phyloP scores from a whole-genome alignment of 2,329 filamentous ascomycete genomes.

The Beauveria scarabaeidicola region DNA sequence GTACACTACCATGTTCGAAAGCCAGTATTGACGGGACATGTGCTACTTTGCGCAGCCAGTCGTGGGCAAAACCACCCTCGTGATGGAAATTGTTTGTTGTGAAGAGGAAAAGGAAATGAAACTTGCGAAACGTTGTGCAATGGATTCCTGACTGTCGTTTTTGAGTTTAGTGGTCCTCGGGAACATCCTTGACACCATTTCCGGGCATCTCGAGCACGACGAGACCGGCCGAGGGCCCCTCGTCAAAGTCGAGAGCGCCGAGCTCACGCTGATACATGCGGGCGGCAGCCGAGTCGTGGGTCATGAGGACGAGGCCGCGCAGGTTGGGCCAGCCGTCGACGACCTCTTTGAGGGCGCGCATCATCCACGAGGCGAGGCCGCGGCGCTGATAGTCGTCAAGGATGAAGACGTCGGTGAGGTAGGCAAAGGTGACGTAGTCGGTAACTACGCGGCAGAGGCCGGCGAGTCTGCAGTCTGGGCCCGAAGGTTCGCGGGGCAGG shows the following conservation, averaged over 20 bases:
- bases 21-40: background rate
- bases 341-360: conserved; percentile 50
- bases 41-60: background rate
- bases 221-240: conserved; percentile 32
- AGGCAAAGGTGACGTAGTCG: conserved; percentile 60
- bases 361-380: conserved; percentile 58
- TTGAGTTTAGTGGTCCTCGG: conserved; percentile 20
- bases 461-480: conserved; percentile 27
- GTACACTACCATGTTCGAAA: conserved; percentile 6
- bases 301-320: conserved; percentile 49
- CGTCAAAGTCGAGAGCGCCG: conserved; percentile 35
- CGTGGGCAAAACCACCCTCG: background rate
- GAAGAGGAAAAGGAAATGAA: background rate
- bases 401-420: conserved; percentile 60
- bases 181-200: conserved; percentile 26
- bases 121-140: background rate
- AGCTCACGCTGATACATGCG: conserved; percentile 40
- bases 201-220: conserved; percentile 34
- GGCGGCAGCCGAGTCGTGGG: conserved; percentile 31
- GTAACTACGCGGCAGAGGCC: conserved; percentile 52
- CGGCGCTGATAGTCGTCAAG: conserved; percentile 48
- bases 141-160: background rate
- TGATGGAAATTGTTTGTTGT: background rate
- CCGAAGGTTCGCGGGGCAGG: conserved; percentile 21
- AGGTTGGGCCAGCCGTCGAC: conserved; percentile 49